phyloP scores from a whole-genome alignment of 1,139 yeast genomes.

The Yamadazyma oceani region DNA sequence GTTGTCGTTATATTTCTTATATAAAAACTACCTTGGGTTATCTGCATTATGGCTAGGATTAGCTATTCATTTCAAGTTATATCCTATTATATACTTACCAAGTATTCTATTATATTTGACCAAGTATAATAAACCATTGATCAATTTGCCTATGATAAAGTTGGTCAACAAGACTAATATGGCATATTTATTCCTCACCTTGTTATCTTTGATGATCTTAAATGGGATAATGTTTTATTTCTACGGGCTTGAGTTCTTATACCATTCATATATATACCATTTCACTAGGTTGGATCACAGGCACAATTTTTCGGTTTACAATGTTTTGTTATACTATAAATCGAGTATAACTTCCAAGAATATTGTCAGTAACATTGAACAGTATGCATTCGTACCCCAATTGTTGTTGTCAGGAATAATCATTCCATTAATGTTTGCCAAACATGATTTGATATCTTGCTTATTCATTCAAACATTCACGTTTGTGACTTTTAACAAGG shows the following conservation, averaged over 20 bases:
- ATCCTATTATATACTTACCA: slow-evolving; percentile 83
- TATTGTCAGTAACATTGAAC: slow-evolving; percentile 27
- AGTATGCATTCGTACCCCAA: slow-evolving; percentile 83
- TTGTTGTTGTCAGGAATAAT: slow-evolving; percentile 56
- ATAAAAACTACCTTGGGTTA: slow-evolving; percentile 52
- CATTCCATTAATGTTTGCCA: slow-evolving; percentile 60
- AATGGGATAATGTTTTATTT: slow-evolving; percentile 59
- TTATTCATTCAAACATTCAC: slow-evolving; percentile 87
- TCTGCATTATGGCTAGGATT: slow-evolving; percentile 72
- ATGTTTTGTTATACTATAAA: slow-evolving; percentile 67
- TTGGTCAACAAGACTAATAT: slow-evolving; percentile 48
- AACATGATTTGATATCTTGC: slow-evolving; percentile 56
- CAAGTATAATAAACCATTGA: slow-evolving; percentile 19
- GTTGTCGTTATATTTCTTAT: slow-evolving; percentile 51
- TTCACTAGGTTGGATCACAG: slow-evolving; percentile 84
- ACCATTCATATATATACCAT: slow-evolving; percentile 82
- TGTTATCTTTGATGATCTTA: slow-evolving; percentile 43
- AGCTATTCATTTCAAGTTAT: slow-evolving; percentile 85
- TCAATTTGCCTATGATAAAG: slow-evolving; percentile 28
- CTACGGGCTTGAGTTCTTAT: slow-evolving; percentile 77
- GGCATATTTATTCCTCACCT: slow-evolving; percentile 39
- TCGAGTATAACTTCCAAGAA: slow-evolving; percentile 37
- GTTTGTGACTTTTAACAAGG: slow-evolving; percentile 90
- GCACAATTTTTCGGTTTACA: slow-evolving; percentile 90
- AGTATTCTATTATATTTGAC: slow-evolving; percentile 41